Evolutionary conservation across 148 eudicot species (phyloP), one percentile per base, ranked within the genome.

Genomic region (Amaranthus cruentus): DNA sequence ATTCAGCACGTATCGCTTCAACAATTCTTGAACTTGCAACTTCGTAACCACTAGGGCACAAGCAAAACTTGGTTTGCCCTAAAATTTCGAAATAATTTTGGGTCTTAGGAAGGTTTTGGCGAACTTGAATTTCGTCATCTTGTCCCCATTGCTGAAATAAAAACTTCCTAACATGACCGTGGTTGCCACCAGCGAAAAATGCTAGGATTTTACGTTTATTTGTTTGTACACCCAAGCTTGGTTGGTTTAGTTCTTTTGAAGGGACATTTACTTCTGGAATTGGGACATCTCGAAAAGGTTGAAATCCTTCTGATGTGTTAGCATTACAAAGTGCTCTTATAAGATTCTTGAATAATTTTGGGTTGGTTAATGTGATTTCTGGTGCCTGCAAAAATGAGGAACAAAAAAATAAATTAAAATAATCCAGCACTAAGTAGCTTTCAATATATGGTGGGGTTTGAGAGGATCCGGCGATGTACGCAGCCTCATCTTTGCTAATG

Each of bases 21-120:
- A 88, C 86, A 74, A 85, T 80, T 73, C 91, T 78, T 12, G 91
- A 88, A 50, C 88, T 85, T 2, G 91, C 91, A 2, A 87, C 88
- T 68, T 87, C 91, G 43, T 80, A 84, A 12, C 91, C 89, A 47
- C 89, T 85, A 2, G 91, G 87, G 47, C 89, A 88, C 6, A 88
- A 72, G 84, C 91, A 88, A 75, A 65, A 88, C 66, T 67, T 81
- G 63, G 78, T 81, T 62, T 79, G 62, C 10, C 83, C 81, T 71
- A 88, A 61, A 81, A 85, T 76, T 10, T 66, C 74, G 15, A 60
- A 76, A 66, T 88, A 88, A 0, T 88, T 83, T 50, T 78, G 77
- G 11, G 77, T 74, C 15, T 78, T 77, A 0, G 87, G 80, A 48
- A 88, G 86, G 71, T 83, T 80, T 21, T 75, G 71, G 69, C 85